Percentiles rank a stretch among this genome's conserved stretches.
phyloP scores from a whole-genome alignment of 2,329 filamentous ascomycete species.

The Aspergillus neotritici region DNA sequence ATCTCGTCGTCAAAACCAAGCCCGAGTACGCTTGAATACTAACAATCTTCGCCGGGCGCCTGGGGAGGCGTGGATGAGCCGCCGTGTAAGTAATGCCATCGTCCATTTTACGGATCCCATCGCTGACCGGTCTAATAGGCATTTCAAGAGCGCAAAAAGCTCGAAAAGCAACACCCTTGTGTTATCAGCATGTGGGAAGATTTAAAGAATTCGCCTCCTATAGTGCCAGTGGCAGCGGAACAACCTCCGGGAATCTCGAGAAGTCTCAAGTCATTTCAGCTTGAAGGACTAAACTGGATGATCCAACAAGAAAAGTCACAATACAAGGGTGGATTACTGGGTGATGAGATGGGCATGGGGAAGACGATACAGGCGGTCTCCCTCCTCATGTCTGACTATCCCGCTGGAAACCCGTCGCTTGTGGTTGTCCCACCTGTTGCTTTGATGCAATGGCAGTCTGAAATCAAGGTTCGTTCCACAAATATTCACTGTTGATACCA shows the following conservation, averaged over 20 bases:
- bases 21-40: not conserved
- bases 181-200: slow-evolving; percentile 80
- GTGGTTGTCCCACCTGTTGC: slow-evolving; percentile 91
- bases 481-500: not conserved
- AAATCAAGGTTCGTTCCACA: slow-evolving; percentile 57
- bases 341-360: slow-evolving; percentile 97
- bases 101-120: slow-evolving; percentile 23
- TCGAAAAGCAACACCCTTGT: slow-evolving; percentile 71
- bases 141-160: slow-evolving; percentile 56
- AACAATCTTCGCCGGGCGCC: not conserved
- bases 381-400: slow-evolving; percentile 95
- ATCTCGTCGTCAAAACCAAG: slow-evolving; percentile 1
- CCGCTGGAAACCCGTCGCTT: slow-evolving; percentile 72
- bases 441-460: slow-evolving; percentile 87
- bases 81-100: slow-evolving; percentile 26
- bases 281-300: slow-evolving; percentile 95
- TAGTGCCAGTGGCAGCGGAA: slow-evolving; percentile 58
- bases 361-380: slow-evolving; percentile 99
- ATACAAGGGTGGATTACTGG: slow-evolving; percentile 84
- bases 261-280: slow-evolving; percentile 84
- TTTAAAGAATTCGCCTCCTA: slow-evolving; percentile 61
- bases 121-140: slow-evolving; percentile 28
- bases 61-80: slow-evolving; percentile 16
- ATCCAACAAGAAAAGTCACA: slow-evolving; percentile 75
- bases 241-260: slow-evolving; percentile 76